These are phyloP conservation scores for Ilex aquifolium DNA, from an alignment of 257 asterid species.

Conservation along the genomic window DNA sequence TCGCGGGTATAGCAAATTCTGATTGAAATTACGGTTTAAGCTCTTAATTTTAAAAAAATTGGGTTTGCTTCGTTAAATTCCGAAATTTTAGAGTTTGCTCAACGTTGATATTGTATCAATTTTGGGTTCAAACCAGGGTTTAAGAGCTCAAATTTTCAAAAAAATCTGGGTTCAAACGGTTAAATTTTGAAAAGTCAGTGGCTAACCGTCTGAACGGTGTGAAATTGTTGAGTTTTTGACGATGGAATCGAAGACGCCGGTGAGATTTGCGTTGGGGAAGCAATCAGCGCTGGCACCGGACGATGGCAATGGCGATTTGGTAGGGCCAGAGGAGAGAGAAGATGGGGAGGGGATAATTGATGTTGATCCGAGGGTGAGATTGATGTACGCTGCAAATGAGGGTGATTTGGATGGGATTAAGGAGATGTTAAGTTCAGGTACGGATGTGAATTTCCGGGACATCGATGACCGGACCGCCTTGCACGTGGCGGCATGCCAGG, in stretches of 20 bases:
- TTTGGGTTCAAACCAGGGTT: too few species aligned
- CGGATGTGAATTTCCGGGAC: slow-evolving; percentile 78
- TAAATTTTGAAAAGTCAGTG: too few species aligned
- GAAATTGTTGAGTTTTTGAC: background rate
- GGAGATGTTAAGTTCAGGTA: slow-evolving; percentile 59
- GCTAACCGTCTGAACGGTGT: too few species aligned
- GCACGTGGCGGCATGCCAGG: slow-evolving; percentile 98
- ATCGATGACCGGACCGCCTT: slow-evolving; percentile 89
- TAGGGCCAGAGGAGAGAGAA: slow-evolving; percentile 28
- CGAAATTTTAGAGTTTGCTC: too few species aligned
- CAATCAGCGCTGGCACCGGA: slow-evolving; percentile 93
- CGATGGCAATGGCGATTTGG: slow-evolving; percentile 41
- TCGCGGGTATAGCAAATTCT: too few species aligned
- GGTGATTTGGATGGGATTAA: slow-evolving; percentile 83
- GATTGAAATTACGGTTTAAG: too few species aligned
- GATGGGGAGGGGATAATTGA: slow-evolving; percentile 38
- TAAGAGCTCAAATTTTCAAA: too few species aligned
- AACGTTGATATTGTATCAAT: too few species aligned
- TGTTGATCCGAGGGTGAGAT: slow-evolving; percentile 66
- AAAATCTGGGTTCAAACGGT: too few species aligned
- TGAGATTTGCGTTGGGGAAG: slow-evolving; percentile 54
- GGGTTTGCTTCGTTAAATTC: too few species aligned
- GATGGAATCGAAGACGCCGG: slow-evolving; percentile 56
- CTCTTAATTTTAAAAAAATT: too few species aligned
- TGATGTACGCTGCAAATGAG: slow-evolving; percentile 82